Conservation (phyloP, 2,329 filamentous ascomycete genomes). For the Hypoxylon sp. region DNA sequence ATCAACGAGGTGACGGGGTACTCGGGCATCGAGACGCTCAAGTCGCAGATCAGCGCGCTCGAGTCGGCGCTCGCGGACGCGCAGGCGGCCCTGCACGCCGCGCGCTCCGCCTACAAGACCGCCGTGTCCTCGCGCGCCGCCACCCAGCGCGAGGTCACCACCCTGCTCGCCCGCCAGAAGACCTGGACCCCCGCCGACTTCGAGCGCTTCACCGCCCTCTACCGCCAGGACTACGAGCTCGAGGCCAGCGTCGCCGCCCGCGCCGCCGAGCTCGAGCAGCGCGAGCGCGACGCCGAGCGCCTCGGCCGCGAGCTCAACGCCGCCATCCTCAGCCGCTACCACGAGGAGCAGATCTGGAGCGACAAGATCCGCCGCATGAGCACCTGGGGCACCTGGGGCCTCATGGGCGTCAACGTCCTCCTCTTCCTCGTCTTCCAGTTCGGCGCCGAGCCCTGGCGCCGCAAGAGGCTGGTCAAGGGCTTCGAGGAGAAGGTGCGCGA, state of each 20-base stretch:
- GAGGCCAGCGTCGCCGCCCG: conserved; percentile 84
- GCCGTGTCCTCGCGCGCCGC: conserved; percentile 85
- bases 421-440: conserved; percentile 89
- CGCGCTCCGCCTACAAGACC: conserved; percentile 83
- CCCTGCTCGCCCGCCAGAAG: conserved; percentile 92
- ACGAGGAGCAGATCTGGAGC: conserved; percentile 99
- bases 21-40: conserved; percentile 87
- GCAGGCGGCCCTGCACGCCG: conserved; percentile 74
- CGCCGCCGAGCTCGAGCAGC: conserved; percentile 76
- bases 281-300: conserved; percentile 84
- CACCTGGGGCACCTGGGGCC: conserved; percentile 97
- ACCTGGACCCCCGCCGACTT: conserved; percentile 89
- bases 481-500: conserved; percentile 82
- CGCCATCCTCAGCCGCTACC: conserved; percentile 89
- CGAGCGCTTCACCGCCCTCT: conserved; percentile 93
- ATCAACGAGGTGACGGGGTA: conserved; percentile 97
- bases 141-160: conserved; percentile 95
- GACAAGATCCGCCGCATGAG: conserved; percentile 96
- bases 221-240: conserved; percentile 91
- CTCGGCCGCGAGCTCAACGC: conserved; percentile 80
- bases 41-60: conserved; percentile 78
- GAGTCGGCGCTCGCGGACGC: conserved; percentile 70
- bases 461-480: conserved; percentile 82
- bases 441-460: conserved; percentile 92
- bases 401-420: conserved; percentile 97